Evolutionary conservation across 2,329 filamentous ascomycete species (phyloP).

Genomic region (Cryphonectria naterciae): DNA sequence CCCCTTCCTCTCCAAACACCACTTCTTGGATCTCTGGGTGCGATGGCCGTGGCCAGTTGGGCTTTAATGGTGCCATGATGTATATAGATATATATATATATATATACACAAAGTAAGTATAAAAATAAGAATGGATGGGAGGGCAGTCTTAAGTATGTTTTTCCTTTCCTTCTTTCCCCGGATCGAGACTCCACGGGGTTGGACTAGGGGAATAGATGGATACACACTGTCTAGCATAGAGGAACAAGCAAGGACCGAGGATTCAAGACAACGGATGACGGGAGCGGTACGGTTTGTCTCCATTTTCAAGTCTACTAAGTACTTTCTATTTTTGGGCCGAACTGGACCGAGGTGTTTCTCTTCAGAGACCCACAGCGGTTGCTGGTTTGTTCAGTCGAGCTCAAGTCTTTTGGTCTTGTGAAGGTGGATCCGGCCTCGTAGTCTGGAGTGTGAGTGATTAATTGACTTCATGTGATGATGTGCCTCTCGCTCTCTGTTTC

Average conservation of each 20-base stretch:
- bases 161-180: background rate
- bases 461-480: background rate
- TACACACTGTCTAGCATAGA: background rate
- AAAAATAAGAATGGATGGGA: background rate
- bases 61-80: conserved; percentile 59
- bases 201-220: background rate
- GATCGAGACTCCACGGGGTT: background rate
- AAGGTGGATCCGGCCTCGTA: background rate
- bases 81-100: background rate
- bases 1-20: conserved; percentile 51
- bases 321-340: background rate
- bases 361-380: conserved; percentile 1
- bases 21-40: conserved; percentile 63
- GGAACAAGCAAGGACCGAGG: background rate
- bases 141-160: background rate
- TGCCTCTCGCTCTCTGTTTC: background rate
- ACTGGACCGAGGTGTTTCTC: background rate
- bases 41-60: conserved; percentile 64
- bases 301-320: conserved; percentile 1
- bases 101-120: background rate
- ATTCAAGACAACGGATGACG: background rate
- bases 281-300: conserved; percentile 1
- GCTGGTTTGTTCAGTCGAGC: background rate
- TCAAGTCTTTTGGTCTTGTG: background rate
- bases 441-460: background rate